Evolutionary conservation across 1,284 basidiomycete genomes (phyloP), one percentile per base, ranked within the genome.

Genomic region (Mycena citricolor): DNA sequence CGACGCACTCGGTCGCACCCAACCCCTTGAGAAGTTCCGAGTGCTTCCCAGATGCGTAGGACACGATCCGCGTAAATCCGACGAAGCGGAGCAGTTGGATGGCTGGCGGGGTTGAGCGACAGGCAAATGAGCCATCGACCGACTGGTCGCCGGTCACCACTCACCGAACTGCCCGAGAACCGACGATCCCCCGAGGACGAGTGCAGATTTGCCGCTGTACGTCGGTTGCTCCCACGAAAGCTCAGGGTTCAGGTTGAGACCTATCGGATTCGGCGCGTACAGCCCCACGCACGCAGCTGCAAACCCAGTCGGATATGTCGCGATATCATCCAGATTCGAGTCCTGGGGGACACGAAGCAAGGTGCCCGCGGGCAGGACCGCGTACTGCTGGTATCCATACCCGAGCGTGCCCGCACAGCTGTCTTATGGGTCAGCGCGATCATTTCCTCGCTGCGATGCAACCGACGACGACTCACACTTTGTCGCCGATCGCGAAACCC

Each of bases 381-480:
- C 25, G 23, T 51, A 54, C 24, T 54, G 48, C 44, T 51, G 48
- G 36, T 47, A 54, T 8, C 44, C 51, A 4, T 45, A 44, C 1
- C 17, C 34, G 19, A 23, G 20, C n/a, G n/a, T n/a, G 19, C 21
- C 34, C 7, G 12, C 14, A 10, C 12, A 21, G n/a, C n/a, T n/a
- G n/a, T n/a, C n/a, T n/a, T n/a, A n/a, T n/a, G n/a, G n/a, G n/a
- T n/a, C n/a, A n/a, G n/a, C n/a, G n/a, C n/a, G n/a, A n/a, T n/a
- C n/a, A n/a, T n/a, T n/a, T n/a, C n/a, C n/a, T n/a, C n/a, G n/a
- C n/a, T n/a, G n/a, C n/a, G n/a, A n/a, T n/a, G n/a, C n/a, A n/a
- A n/a, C n/a, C n/a, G n/a, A n/a, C n/a, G n/a, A n/a, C n/a, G n/a
- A 47, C 57, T 23, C 52, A 73, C 73, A 81, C 72, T 54, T 58